These are phyloP conservation scores for Globisporangium perplexum DNA, from an alignment of 352 stramenopile species.

Conservation along the genomic window DNA sequence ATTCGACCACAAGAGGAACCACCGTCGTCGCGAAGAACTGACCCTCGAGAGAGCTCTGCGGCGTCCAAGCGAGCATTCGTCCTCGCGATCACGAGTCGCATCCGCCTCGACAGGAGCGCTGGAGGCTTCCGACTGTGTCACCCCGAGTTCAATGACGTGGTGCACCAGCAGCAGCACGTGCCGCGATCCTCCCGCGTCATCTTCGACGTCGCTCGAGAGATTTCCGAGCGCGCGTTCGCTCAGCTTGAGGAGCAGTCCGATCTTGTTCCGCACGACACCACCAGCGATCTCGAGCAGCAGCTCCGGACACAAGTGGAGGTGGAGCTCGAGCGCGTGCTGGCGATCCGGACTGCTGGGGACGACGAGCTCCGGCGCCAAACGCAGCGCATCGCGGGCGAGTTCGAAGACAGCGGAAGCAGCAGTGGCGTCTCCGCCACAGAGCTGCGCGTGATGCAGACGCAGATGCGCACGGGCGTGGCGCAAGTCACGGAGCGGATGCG, in stretches of 20 bases:
- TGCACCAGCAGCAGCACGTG: not conserved
- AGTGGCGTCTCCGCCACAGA: conserved; percentile 7
- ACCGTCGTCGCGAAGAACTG: not conserved
- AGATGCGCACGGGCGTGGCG: conserved; percentile 2
- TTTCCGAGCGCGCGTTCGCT: conserved; percentile 12
- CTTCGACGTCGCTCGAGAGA: conserved; percentile 19
- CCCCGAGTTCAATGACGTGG: not conserved
- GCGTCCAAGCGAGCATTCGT: not conserved
- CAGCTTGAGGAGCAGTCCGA: not conserved
- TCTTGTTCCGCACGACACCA: too few relatives aligned
- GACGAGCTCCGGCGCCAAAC: conserved; percentile 16
- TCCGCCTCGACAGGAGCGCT: not conserved
- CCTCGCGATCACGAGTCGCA: not conserved
- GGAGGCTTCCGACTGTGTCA: not conserved
- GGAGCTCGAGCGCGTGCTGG: conserved; percentile 20
- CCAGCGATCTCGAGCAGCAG: conserved; percentile 4
- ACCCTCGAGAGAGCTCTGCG: not conserved
- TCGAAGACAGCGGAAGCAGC: not conserved
- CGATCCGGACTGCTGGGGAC: conserved; percentile 19
- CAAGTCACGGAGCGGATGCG: conserved; percentile 7
- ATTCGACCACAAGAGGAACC: not conserved
- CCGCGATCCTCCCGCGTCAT: conserved; percentile 7
- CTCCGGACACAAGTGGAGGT: conserved; percentile 4
- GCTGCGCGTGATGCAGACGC: conserved; percentile 20
- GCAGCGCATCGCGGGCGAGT: conserved; percentile 18